phyloP scores from a whole-genome alignment of 768 basidiomycete genomes.

The Fomitopsis serialis region DNA sequence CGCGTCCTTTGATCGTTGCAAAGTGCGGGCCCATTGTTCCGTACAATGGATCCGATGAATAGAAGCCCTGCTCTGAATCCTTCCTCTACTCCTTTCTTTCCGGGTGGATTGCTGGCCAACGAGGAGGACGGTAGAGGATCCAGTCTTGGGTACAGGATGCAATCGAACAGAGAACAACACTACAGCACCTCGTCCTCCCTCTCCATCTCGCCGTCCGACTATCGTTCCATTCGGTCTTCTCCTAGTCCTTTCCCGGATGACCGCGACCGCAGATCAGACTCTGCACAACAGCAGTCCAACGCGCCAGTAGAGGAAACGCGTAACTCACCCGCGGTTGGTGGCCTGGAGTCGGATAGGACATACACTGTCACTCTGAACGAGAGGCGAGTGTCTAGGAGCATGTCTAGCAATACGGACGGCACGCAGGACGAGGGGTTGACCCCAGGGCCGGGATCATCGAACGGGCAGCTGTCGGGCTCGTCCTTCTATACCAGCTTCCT shows the following conservation, averaged over 20 bases:
- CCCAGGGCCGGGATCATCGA: constrained; percentile 26
- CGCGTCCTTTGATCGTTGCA: constrained; percentile 33
- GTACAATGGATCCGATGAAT: constrained; percentile 47
- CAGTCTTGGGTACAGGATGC: constrained; percentile 41
- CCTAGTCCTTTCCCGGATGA: constrained; percentile 49
- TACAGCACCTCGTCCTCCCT: constrained; percentile 46
- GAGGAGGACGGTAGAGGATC: constrained; percentile 46
- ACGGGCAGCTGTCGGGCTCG: constrained; percentile 21
- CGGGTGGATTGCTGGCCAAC: constrained; percentile 52
- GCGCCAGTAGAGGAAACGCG: constrained; percentile 30
- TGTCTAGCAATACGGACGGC: constrained; percentile 44
- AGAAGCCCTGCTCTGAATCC: constrained; percentile 77
- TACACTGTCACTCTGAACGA: constrained; percentile 28
- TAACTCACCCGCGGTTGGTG: constrained; percentile 41
- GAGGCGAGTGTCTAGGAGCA: constrained; percentile 39
- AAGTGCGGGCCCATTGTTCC: constrained; percentile 12
- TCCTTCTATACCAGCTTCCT: constrained; percentile 35
- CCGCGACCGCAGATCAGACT: constrained; percentile 24
- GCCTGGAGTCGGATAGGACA: constrained; percentile 41
- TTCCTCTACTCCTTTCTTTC: constrained; percentile 81
- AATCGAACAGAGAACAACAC: constrained; percentile 36
- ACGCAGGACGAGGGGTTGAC: constrained; percentile 53
- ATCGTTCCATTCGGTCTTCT: constrained; percentile 63
- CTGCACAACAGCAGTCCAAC: constrained; percentile 18
- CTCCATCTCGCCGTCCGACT: constrained; percentile 59